Evolutionary conservation across 2,329 filamentous ascomycete species (phyloP).

Genomic region (Didymosphaeria variabile): DNA sequence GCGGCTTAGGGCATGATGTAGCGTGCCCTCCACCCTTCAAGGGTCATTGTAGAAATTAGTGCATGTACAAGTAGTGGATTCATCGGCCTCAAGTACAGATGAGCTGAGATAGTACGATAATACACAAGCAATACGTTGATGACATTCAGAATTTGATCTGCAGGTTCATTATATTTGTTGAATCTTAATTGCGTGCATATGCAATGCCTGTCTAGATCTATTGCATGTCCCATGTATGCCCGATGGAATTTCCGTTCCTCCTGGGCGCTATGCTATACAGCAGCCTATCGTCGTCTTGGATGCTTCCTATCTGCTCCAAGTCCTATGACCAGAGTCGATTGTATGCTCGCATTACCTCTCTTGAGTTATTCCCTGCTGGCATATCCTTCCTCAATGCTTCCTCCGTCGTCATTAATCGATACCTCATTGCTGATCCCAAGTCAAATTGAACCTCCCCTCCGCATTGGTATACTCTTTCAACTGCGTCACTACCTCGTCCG

Average conservation of each 20-base stretch:
- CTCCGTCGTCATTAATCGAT: background rate
- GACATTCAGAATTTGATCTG: background rate
- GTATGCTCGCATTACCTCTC: background rate
- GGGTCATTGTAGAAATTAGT: slow-evolving; percentile 4
- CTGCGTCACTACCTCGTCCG: slow-evolving; percentile 75
- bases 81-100: background rate
- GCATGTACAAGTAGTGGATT: slow-evolving; percentile 11
- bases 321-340: background rate
- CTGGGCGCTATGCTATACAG: background rate
- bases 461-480: slow-evolving; percentile 80
- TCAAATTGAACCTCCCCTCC: slow-evolving; percentile 77
- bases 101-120: background rate
- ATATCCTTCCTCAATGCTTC: background rate
- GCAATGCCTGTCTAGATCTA: background rate
- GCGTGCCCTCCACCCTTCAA: background rate
- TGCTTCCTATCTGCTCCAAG: background rate
- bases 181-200: background rate
- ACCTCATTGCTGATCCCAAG: slow-evolving; percentile 69
- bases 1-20: background rate
- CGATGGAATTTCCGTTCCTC: background rate
- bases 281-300: background rate
- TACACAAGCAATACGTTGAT: slow-evolving; percentile 6
- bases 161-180: background rate
- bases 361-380: background rate
- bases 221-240: background rate